Evolutionary conservation across 2,329 filamentous ascomycete genomes (phyloP), one percentile per base, ranked within the genome.

Genomic region (Botrytis aclada): DNA sequence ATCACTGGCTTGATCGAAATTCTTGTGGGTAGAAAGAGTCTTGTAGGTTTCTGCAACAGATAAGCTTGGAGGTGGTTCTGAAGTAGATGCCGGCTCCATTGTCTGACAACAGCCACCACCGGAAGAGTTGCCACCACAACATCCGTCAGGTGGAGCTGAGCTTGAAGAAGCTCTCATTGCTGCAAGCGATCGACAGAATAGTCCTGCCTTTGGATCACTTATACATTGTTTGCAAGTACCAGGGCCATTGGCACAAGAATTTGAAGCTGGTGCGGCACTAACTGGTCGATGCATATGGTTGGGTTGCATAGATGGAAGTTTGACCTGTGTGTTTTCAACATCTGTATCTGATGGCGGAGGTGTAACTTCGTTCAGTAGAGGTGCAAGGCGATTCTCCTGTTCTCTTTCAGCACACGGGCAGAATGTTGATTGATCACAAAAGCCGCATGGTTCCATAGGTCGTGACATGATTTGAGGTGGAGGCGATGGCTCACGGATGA

Each of bases 171-270:
- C 77, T 47, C 76, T 78, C 64, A 81, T 91, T 74, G 92, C 92
- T 37, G 93, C 92, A 70, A 95, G 88, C 18, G 92, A 91, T 75
- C 93, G 92, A 82, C 93, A 96, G 84, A 96, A 96, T 54, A 95
- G 88, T 1, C 92, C 93, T 4, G 93, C 93, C 80, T 92, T 91
- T 29, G 93, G 92, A 80, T 95, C 93, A 2, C 89, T 85, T 74
- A 91, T 86, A 80, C 93, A 96, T 82, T 95, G 92, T 6, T 91
- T 88, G 80, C 93, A 96, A 25, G 91, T 92, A 16, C 93, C 93
- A 0, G 93, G 93, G 0, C 92, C 92, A 70, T 91, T 91, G 61
- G 64, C 77, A 72, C 78, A 81, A 18, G 80, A 79, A 62, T 79
- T 79, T 18, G 76, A 41, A 66, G 76, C 65, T 32, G 76, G 66